phyloP scores from a whole-genome alignment of 2,329 filamentous ascomycete genomes.

The Aspergillus sergii region DNA sequence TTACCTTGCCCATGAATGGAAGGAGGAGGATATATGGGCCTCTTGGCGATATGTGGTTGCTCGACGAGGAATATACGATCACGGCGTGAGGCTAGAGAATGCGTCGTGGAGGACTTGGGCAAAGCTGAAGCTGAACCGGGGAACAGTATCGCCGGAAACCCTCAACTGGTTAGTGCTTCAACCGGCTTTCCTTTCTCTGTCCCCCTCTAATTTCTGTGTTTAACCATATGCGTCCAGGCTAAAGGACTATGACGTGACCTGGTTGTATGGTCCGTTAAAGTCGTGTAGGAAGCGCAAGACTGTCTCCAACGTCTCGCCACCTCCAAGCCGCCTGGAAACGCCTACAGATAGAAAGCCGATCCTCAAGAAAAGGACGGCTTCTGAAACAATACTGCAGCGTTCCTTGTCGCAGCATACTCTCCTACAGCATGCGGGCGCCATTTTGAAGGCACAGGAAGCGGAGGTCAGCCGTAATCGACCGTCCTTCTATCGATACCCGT shows the following conservation, averaged over 20 bases:
- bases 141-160: constrained; percentile 85
- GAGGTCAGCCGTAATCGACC: constrained; percentile 56
- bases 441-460: constrained; percentile 78
- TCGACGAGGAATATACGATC: constrained; percentile 75
- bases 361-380: constrained; percentile 94
- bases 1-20: constrained; percentile 91
- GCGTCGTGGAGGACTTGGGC: constrained; percentile 97
- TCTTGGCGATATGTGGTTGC: constrained; percentile 94
- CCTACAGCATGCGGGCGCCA: constrained; percentile 83
- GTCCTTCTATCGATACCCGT: constrained; percentile 56
- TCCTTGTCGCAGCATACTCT: constrained; percentile 87
- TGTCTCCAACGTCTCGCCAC: constrained; percentile 51
- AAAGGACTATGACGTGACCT: constrained; percentile 96
- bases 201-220: not conserved
- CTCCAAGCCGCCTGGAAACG: constrained; percentile 59
- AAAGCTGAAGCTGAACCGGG: constrained; percentile 84
- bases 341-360: constrained; percentile 80
- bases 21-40: constrained; percentile 94
- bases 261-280: constrained; percentile 93
- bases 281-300: constrained; percentile 63
- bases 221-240: constrained; percentile 64
- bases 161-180: constrained; percentile 77
- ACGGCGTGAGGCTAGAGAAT: constrained; percentile 84
- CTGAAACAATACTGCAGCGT: constrained; percentile 88
- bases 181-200: not conserved